Conservation (phyloP, 2,329 filamentous ascomycete genomes). For the Fusarium sp. region DNA sequence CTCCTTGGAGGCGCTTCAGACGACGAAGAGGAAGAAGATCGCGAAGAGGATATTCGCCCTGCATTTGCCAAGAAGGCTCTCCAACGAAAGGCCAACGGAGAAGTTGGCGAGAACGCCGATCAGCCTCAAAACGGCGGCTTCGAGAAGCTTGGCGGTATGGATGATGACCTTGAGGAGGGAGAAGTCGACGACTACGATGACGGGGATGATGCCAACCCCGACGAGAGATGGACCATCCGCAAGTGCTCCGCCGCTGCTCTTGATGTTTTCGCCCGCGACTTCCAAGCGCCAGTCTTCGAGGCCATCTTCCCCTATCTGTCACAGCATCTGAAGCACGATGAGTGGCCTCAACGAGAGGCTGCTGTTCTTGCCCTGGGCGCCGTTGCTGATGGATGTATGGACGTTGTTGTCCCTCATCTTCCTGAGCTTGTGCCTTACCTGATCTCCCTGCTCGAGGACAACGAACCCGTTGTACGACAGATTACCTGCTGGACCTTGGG, state of each 20-base stretch:
- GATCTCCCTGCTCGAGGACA: conserved; percentile 84
- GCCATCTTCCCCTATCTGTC: conserved; percentile 93
- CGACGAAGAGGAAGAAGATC: conserved; percentile 92
- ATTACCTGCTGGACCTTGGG: conserved; percentile 99
- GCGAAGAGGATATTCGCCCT: conserved; percentile 90
- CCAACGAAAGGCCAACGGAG: conserved; percentile 69
- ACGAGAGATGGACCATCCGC: conserved; percentile 93
- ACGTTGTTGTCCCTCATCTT: conserved; percentile 88
- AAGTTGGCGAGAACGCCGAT: conserved; percentile 62
- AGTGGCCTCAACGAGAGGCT: conserved; percentile 94
- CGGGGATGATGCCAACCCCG: conserved; percentile 83
- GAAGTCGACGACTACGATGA: conserved; percentile 82
- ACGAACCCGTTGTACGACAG: conserved; percentile 90
- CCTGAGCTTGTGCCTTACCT: conserved; percentile 92
- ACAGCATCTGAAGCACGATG: conserved; percentile 85
- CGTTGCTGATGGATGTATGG: conserved; percentile 93
- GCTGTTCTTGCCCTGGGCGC: conserved; percentile 94
- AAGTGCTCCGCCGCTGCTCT: conserved; percentile 97
- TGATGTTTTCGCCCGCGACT: conserved; percentile 93
- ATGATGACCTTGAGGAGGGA: conserved; percentile 86
- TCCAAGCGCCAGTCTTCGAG: conserved; percentile 87
- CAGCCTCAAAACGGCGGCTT: conserved; percentile 65
- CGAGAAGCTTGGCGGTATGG: conserved; percentile 67
- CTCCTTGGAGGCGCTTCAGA: conserved; percentile 85
- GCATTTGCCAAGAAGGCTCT: conserved; percentile 80